Conservation (phyloP, 1,284 basidiomycete genomes). For the Boletus sp. region DNA sequence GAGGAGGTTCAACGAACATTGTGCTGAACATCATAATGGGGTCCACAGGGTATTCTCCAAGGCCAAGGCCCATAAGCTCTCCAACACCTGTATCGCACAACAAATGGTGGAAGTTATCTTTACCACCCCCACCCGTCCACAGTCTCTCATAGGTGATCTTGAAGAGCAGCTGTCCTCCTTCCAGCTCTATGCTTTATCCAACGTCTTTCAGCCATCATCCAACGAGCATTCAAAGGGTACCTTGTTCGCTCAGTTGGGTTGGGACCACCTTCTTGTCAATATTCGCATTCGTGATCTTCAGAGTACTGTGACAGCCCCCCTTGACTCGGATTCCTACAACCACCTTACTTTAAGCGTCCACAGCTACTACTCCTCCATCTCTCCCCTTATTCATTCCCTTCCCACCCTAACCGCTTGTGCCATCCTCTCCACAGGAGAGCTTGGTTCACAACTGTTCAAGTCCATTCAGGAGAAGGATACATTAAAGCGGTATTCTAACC, state of each 20-base stretch:
- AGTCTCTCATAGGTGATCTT: not conserved
- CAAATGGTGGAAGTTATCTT: not conserved
- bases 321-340: not conserved
- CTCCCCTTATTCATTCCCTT: not conserved
- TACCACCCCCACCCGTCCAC: not conserved
- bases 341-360: not conserved
- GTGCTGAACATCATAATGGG: not conserved
- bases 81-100: not conserved
- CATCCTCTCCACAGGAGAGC: not conserved
- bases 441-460: constrained; percentile 1
- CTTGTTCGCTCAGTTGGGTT: not conserved
- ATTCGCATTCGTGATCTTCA: not conserved
- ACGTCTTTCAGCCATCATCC: not conserved
- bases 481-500: not conserved
- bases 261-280: not conserved
- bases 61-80: not conserved
- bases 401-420: not conserved
- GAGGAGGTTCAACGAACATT: not conserved
- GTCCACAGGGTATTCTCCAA: not conserved
- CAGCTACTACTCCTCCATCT: not conserved
- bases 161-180: not conserved
- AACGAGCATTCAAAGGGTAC: not conserved
- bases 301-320: not conserved
- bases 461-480: not conserved
- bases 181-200: not conserved